Base-by-base conservation (phyloP, 306 rosid genomes). In the Castanospermum australe region DNA sequence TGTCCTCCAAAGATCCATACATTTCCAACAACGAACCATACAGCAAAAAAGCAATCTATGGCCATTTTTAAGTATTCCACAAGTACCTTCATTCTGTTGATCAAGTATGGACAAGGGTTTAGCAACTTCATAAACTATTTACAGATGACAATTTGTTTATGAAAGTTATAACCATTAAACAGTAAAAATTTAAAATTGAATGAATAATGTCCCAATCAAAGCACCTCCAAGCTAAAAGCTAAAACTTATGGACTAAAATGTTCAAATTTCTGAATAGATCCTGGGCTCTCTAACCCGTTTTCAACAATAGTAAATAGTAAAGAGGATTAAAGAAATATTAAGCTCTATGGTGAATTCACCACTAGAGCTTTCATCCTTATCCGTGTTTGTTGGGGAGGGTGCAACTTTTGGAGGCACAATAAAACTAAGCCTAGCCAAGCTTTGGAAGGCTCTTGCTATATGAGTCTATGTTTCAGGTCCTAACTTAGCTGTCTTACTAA, bases 21-120 rank as follows among this genome's bases (percentile, higher is more conserved):
- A 75, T 88, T 90, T 61, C 98, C 98, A 72, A 88, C 89, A 67
- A 93, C 87, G 62, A 93, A 93, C 98, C 98, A 93, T 86, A 91
- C 86, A 28, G 93, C 93, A 80, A 91, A 93, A 88, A 89, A 93
- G 79, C 91, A 88, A 83, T 93, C 97, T 85, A 91, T 11, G 41
- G 83, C 81, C 83, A 90, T 81, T 82, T 90, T 91, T 62, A 87
- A 84, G 90, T 91, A 91, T 65, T 91, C 95, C 83, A 90, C 75
- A 25, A 86, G 75, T 75, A 67, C 73, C 79, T 91, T 93, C 55
- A 88, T 9, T 76, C 98, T 93, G 91, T 71, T 9, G 33, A 59
- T 22, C 35, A 66, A 80, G 60, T 44, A 74, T 33, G 51, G 20
- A 39, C 50, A 81, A 20, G 70, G 18, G 32, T 11, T 75, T 78